Evolutionary conservation across 768 basidiomycete genomes (phyloP).

Genomic region (Russula emetica): DNA sequence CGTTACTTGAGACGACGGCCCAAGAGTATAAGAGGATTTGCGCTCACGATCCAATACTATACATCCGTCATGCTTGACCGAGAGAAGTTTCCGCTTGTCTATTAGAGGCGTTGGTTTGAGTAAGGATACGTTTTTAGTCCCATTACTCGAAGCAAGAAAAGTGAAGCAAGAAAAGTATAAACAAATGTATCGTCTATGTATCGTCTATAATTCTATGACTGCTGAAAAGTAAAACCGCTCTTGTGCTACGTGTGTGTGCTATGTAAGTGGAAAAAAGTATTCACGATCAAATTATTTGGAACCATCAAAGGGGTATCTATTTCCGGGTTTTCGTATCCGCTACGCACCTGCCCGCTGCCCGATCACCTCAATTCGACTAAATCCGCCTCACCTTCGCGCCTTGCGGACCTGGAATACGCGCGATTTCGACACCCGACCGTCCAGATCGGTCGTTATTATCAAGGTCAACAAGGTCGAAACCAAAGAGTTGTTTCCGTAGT

Average conservation of each 20-base stretch:
- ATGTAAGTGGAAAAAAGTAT: not conserved
- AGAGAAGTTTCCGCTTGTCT: too few relatives aligned
- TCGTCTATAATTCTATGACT: not conserved
- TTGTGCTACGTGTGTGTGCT: not conserved
- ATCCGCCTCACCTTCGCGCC: slow-evolving; percentile 1
- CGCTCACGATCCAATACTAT: too few relatives aligned
- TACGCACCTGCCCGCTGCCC: not conserved
- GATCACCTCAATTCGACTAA: not conserved
- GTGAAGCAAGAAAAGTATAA: not conserved
- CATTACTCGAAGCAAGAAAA: not conserved
- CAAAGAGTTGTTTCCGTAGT: not conserved
- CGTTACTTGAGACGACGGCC: too few relatives aligned
- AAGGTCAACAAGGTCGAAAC: not conserved
- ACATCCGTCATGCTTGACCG: too few relatives aligned
- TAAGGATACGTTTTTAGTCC: too few relatives aligned
- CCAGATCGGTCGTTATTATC: not conserved
- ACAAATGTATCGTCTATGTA: not conserved
- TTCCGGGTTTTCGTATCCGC: not conserved
- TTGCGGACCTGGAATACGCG: slow-evolving; percentile 13
- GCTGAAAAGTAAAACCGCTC: too few relatives aligned
- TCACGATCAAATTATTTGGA: not conserved
- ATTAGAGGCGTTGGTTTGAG: too few relatives aligned
- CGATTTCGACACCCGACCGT: not conserved
- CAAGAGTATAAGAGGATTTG: too few relatives aligned
- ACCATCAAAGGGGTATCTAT: not conserved